Evolutionary conservation across 257 asterid species (phyloP).

Genomic region (Mitragyna speciosa): DNA sequence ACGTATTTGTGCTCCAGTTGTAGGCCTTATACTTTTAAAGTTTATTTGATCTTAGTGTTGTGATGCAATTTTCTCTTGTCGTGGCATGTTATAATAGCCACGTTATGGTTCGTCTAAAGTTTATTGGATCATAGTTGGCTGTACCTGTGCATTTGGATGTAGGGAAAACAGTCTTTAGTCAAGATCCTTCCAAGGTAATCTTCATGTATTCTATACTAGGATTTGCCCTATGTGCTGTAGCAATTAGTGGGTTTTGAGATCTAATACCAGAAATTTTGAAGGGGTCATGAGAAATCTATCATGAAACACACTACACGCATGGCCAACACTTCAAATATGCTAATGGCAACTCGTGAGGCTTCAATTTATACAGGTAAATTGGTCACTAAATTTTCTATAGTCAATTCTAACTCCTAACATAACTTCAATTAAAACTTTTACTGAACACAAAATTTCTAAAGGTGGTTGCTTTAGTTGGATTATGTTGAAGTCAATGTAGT

Average conservation of each 20-base stretch:
- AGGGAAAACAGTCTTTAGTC: slow-evolving; percentile 99
- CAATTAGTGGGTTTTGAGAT: no score
- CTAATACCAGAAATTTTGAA: slow-evolving; percentile 49
- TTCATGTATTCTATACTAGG: slow-evolving; percentile 9
- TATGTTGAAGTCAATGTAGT: background rate
- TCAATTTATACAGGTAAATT: slow-evolving; percentile 92
- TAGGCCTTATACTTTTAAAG: no score
- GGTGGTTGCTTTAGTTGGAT: background rate
- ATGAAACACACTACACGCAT: slow-evolving; percentile 99
- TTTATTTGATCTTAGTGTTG: no score
- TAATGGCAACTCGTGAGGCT: slow-evolving; percentile 99
- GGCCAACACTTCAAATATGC: slow-evolving; percentile 99
- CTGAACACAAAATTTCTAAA: background rate
- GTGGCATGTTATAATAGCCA: no score
- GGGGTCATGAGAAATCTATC: slow-evolving; percentile 99
- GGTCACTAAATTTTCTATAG: slow-evolving; percentile 9
- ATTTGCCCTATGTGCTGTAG: background rate
- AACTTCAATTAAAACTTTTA: background rate
- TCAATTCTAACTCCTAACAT: slow-evolving; percentile 4
- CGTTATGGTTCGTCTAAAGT: no score
- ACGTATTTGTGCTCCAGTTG: no score
- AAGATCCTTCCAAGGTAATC: slow-evolving; percentile 92
- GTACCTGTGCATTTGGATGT: slow-evolving; percentile 99
- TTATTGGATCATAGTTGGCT: no score
- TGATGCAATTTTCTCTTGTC: no score